phyloP scores from a whole-genome alignment of 169 alveolate genomes.

The Eimeria necatrix region DNA sequence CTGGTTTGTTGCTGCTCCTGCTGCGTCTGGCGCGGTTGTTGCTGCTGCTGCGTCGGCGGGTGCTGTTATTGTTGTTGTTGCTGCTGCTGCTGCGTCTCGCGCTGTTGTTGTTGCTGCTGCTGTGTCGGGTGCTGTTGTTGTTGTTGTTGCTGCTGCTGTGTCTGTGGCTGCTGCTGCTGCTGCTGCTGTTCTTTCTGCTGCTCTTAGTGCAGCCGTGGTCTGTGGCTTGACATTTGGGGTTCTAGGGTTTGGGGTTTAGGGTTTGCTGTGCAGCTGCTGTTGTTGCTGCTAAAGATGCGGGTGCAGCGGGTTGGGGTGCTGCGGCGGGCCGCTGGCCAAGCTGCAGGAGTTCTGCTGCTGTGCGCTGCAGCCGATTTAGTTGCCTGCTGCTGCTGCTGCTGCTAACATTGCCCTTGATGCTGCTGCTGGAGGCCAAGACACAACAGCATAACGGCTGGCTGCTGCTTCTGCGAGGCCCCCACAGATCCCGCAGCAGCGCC shows the following conservation, averaged over 20 bases:
- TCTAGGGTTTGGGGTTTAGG: too few species aligned
- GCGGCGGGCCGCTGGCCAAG: too few species aligned
- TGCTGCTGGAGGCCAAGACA: background rate
- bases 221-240: too few species aligned
- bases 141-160: background rate
- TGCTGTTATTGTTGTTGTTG: background rate
- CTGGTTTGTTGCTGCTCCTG: background rate
- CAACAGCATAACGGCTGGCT: background rate
- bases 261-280: background rate
- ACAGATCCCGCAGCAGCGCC: background rate
- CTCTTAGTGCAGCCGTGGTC: too few species aligned
- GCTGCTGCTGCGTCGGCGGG: background rate
- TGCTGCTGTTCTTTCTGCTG: background rate
- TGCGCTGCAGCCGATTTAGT: too few species aligned
- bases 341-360: too few species aligned
- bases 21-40: background rate
- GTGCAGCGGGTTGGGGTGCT: background rate
- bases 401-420: background rate
- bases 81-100: slow-evolving; percentile 1
- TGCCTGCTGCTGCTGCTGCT: slow-evolving; percentile 6
- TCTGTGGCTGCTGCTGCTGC: slow-evolving; percentile 16
- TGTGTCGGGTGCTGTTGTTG: background rate
- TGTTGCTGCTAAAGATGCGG: background rate
- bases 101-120: background rate
- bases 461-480: background rate